These are phyloP conservation scores for Xylariaceae sp. DNA, from an alignment of 2,329 filamentous ascomycete species.

Conservation along the genomic window DNA sequence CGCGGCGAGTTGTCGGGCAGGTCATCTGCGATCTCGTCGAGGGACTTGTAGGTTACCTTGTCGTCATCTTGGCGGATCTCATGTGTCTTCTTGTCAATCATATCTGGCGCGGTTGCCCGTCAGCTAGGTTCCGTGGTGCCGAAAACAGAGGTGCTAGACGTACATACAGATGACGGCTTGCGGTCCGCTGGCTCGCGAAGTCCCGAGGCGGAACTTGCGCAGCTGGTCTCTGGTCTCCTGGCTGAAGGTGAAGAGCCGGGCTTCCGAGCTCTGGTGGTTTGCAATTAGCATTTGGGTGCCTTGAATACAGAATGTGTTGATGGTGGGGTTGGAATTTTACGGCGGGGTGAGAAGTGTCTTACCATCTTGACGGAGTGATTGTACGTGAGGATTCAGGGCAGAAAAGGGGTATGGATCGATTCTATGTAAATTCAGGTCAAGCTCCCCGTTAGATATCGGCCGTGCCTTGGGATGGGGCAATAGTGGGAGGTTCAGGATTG, in stretches of 20 bases:
- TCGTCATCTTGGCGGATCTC: conserved; percentile 85
- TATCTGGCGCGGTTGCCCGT: conserved; percentile 54
- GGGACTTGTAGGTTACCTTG: conserved; percentile 71
- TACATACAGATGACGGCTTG: conserved; percentile 92
- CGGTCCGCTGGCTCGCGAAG: conserved; percentile 77
- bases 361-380: conserved; percentile 11
- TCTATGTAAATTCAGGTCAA: no score
- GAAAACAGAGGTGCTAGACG: conserved; percentile 30
- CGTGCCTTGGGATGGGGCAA: no score
- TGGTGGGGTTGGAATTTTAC: neutral
- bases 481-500: no score
- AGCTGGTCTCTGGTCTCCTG: conserved; percentile 84
- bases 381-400: no score
- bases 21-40: conserved; percentile 81
- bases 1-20: conserved; percentile 89
- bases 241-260: conserved; percentile 89
- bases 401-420: no score
- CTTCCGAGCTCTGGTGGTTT: conserved; percentile 64
- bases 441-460: no score
- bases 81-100: conserved; percentile 85
- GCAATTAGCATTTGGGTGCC: conserved; percentile 9
- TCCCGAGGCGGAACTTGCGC: conserved; percentile 90
- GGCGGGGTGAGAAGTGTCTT: conserved; percentile 12
- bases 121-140: neutral
- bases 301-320: neutral